These are phyloP conservation scores for Glaciozyma martinii DNA, from an alignment of 768 basidiomycete genomes.

Conservation along the genomic window DNA sequence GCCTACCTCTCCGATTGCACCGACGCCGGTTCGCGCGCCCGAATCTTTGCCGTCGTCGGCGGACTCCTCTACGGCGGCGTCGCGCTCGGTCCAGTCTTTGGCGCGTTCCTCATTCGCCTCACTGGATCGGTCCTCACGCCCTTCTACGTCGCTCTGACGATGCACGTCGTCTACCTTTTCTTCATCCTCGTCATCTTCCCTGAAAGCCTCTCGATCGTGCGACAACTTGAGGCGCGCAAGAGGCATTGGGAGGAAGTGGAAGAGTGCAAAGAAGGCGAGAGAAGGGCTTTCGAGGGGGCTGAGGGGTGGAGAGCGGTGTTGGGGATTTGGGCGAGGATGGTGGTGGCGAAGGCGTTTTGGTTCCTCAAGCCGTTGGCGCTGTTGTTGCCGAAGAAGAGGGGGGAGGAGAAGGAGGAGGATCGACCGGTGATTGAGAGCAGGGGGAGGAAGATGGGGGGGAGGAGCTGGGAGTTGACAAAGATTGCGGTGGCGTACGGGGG, in stretches of 20 bases:
- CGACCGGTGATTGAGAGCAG: not conserved
- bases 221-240: not conserved
- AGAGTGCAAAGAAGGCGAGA: not conserved
- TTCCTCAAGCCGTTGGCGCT: conserved; percentile 38
- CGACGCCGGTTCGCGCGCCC: conserved; percentile 2
- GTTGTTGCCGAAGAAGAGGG: conserved; percentile 34
- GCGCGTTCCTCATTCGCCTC: conserved; percentile 19
- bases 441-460: conserved; percentile 2
- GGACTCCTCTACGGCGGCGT: conserved; percentile 42
- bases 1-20: conserved; percentile 23
- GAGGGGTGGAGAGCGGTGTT: not conserved
- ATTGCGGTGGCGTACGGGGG: conserved; percentile 34
- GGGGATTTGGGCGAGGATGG: not conserved
- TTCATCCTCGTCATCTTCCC: conserved; percentile 39
- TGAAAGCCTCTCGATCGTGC: conserved; percentile 30
- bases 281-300: not conserved
- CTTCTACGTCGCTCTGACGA: conserved; percentile 40
- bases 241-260: not conserved
- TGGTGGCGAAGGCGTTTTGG: too few species aligned
- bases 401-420: conserved; percentile 18
- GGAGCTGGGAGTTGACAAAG: conserved; percentile 40
- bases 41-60: conserved; percentile 5
- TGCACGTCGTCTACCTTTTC: conserved; percentile 35
- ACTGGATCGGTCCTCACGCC: conserved; percentile 29
- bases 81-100: conserved; percentile 39